Evolutionary conservation across 169 alveolate species (phyloP).

Genomic region (Plasmodium chabaudi): DNA sequence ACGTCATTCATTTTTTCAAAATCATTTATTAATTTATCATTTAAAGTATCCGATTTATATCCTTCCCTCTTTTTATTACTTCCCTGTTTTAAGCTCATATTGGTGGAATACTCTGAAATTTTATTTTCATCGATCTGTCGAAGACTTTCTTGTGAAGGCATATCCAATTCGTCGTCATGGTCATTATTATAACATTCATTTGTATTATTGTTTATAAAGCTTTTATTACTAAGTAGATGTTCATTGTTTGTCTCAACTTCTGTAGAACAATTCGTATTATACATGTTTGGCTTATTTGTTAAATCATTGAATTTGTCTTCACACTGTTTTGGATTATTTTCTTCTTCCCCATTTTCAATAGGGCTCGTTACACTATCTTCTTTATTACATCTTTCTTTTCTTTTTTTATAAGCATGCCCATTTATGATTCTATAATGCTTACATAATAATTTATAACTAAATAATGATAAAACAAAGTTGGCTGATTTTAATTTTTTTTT

Average conservation of each 20-base stretch:
- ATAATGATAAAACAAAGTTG: constrained; percentile 13
- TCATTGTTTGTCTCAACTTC: no score
- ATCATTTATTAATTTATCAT: neutral
- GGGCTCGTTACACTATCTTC: neutral
- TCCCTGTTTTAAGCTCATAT: neutral
- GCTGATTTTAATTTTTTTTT: neutral
- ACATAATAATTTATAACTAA: constrained; percentile 37
- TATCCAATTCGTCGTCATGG: neutral
- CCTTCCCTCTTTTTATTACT: neutral
- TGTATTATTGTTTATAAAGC: neutral
- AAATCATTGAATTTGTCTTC: neutral
- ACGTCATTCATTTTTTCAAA: neutral
- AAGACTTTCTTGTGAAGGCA: neutral
- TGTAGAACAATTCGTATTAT: no score
- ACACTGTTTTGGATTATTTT: neutral
- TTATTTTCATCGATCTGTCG: neutral
- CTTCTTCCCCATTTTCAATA: neutral
- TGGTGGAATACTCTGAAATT: neutral
- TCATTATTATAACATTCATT: neutral
- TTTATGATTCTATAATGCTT: constrained; percentile 59
- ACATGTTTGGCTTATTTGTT: neutral
- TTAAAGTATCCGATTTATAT: neutral
- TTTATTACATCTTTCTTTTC: neutral
- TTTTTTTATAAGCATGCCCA: neutral
- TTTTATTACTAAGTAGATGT: neutral